Evolutionary conservation across 164 flowering plant genomes (phyloP), one percentile per base, ranked within the genome.

Genomic region (Macadamia tetraphylla): DNA sequence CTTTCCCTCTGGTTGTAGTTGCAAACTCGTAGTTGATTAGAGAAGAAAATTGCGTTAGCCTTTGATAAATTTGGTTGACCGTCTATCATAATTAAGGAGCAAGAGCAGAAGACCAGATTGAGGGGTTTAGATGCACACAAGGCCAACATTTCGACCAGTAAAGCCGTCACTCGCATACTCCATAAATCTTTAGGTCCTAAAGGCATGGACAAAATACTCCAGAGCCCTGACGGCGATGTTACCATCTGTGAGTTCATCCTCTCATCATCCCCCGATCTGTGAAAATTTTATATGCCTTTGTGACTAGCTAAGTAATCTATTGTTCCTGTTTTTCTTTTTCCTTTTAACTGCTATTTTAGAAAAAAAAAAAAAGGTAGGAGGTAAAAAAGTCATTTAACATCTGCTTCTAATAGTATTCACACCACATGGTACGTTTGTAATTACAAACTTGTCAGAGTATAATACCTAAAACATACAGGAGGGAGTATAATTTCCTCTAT

Each of bases 171-270:
- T 68, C 89, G 98, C 52, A 92, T 95, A 74, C 91, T 92, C 49
- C 85, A 90, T 0, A 89, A 96, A 42, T 95, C 99, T 1, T 91
- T 95, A 29, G 99, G 99, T 1, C 99, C 99, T 68, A 95, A 92
- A 70, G 98, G 99, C 79, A 92, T 95, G 98, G 99, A 95, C 75
- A 95, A 95, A 85, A 92, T 95, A 85, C 90, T 94, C 57, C 97
- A 89, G 77, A 84, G 92, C 80, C 97, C 98, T 62, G 99, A 95
- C 68, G 97, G 99, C 49, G 99, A 95, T 30, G 89, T 95, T 69
- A 92, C 93, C 58, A 83, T 88, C 81, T 86, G 93, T 89, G 12
- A 48, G 82, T 76, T 15, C 29, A 7, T 7, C 40, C 6, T 44
- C 46, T 66, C 23, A 51, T 67, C 66, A 64, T 46, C 23, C 51